Percentiles rank a stretch among this genome's conserved stretches.
phyloP scores from a whole-genome alignment of 2,329 filamentous ascomycete species.

The Xylaria sp. region DNA sequence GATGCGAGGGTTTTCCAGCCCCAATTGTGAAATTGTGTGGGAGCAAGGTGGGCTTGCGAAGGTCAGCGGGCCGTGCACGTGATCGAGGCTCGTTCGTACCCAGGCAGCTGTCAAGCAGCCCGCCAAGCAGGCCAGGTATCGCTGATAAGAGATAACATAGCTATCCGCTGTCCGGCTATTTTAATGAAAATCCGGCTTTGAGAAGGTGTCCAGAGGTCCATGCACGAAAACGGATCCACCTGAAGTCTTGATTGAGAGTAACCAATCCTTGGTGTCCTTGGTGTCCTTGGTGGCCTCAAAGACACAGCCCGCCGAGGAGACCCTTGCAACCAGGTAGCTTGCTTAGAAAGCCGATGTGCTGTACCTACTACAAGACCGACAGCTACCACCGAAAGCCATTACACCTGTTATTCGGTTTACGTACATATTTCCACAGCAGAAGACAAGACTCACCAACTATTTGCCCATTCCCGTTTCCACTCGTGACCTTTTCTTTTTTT shows the following conservation, averaged over 20 bases:
- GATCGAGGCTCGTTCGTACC: no score
- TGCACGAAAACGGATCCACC: neutral
- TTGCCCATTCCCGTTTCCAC: slow-evolving; percentile 10
- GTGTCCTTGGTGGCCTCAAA: slow-evolving; percentile 23
- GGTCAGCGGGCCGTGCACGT: slow-evolving; percentile 1
- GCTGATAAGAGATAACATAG: neutral
- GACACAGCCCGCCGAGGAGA: slow-evolving; percentile 4
- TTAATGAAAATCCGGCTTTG: neutral
- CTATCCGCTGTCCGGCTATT: neutral
- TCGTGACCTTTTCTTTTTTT: slow-evolving; percentile 11
- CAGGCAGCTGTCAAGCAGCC: no score
- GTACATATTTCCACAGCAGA: neutral
- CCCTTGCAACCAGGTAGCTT: slow-evolving; percentile 14
- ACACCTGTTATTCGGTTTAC: neutral
- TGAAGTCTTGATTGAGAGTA: neutral
- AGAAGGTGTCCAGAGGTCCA: slow-evolving; percentile 20
- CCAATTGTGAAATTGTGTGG: slow-evolving; percentile 34
- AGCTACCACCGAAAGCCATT: neutral
- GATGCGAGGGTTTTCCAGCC: slow-evolving; percentile 38
- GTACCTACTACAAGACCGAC: neutral
- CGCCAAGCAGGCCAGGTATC: no score
- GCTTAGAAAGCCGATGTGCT: slow-evolving; percentile 22
- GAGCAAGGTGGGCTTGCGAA: neutral
- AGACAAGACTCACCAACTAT: neutral
- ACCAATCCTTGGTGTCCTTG: slow-evolving; percentile 7